Evolutionary conservation across 495 filamentous ascomycete genomes (phyloP).

Genomic region (Podospora appendiculata): DNA sequence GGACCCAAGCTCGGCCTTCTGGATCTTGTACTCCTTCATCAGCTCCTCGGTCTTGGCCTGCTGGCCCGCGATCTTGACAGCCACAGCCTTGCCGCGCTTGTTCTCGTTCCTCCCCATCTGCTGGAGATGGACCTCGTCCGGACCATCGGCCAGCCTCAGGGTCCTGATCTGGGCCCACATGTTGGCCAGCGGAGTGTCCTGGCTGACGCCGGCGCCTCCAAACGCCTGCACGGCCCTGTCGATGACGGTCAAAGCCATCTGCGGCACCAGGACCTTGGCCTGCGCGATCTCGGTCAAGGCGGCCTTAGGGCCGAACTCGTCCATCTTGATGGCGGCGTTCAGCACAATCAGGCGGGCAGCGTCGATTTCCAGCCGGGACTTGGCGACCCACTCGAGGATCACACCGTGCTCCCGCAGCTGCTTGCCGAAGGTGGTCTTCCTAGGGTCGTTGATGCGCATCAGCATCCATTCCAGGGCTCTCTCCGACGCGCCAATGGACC

Average conservation of each 20-base stretch:
- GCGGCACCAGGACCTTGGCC: slow-evolving; percentile 78
- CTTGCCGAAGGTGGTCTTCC: slow-evolving; percentile 79
- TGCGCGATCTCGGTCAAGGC: slow-evolving; percentile 79
- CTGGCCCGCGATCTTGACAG: slow-evolving; percentile 57
- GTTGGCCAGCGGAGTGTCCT: slow-evolving; percentile 82
- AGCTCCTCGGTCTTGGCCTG: slow-evolving; percentile 55
- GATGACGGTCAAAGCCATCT: slow-evolving; percentile 69
- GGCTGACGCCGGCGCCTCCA: slow-evolving; percentile 77
- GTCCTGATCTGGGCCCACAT: slow-evolving; percentile 84
- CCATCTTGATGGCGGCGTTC: slow-evolving; percentile 86
- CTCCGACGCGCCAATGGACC: slow-evolving; percentile 80
- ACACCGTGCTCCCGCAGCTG: slow-evolving; percentile 74
- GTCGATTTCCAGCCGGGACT: slow-evolving; percentile 84
- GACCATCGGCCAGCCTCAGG: slow-evolving; percentile 78
- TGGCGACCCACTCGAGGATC: slow-evolving; percentile 89
- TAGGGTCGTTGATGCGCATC: slow-evolving; percentile 79
- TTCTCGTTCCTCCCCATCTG: slow-evolving; percentile 86
- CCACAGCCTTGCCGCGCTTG: slow-evolving; percentile 54
- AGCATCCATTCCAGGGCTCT: slow-evolving; percentile 83
- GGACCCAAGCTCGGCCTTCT: slow-evolving; percentile 38
- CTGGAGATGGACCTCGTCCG: slow-evolving; percentile 90
- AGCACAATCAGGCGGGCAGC: slow-evolving; percentile 77
- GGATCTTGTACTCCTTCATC: slow-evolving; percentile 53
- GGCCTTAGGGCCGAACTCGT: slow-evolving; percentile 68
- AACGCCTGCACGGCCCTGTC: slow-evolving; percentile 83